Evolutionary conservation across 106 monocot species (phyloP).

Genomic region (Iris macrosiphon): DNA sequence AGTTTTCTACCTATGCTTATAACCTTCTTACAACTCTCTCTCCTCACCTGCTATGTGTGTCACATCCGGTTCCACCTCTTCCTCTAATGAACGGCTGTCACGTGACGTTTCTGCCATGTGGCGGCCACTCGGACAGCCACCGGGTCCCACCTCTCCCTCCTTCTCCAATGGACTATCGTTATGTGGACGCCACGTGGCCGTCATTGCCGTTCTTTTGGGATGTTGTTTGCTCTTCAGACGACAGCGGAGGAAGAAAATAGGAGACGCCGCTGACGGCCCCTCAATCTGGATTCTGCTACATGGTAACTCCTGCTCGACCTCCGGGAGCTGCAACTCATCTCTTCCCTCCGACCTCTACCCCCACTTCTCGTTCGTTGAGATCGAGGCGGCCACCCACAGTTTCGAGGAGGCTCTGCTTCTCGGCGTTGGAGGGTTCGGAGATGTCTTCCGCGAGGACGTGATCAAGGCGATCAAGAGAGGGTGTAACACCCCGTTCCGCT

Average conservation of each 20-base stretch:
- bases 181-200: conserved; percentile 11
- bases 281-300: conserved; percentile 61
- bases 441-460: conserved; percentile 15
- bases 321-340: too few species aligned
- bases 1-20: too few species aligned
- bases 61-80: too few species aligned
- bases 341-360: conserved; percentile 20
- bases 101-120: too few species aligned
- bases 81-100: too few species aligned
- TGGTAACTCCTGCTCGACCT: conserved; percentile 63
- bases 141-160: neutral
- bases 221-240: conserved; percentile 11
- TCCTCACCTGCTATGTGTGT: too few species aligned
- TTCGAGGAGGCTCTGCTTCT: conserved; percentile 20
- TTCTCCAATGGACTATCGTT: too few species aligned
- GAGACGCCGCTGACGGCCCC: conserved; percentile 34
- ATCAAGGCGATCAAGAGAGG: conserved; percentile 35
- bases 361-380: conserved; percentile 27
- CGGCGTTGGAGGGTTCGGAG: conserved; percentile 28
- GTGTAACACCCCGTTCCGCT: too few species aligned
- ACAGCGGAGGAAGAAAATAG: conserved; percentile 21
- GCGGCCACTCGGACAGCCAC: too few species aligned
- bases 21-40: too few species aligned
- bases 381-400: conserved; percentile 17
- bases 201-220: conserved; percentile 26